These are phyloP conservation scores for Tolypocladium ovalisporum DNA, from an alignment of 2,329 filamentous ascomycete species.

Conservation along the genomic window DNA sequence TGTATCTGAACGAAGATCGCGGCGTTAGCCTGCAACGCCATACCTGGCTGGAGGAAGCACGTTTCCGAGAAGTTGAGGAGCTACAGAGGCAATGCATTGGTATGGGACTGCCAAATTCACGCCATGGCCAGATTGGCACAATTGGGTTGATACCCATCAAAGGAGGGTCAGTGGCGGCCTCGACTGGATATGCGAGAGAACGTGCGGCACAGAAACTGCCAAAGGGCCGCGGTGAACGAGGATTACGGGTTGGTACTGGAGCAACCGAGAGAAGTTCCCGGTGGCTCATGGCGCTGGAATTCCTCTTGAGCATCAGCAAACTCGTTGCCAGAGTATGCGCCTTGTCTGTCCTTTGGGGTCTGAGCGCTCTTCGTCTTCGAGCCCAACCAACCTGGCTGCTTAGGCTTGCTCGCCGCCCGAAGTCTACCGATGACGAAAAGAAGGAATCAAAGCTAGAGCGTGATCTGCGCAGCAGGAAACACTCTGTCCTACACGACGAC, in stretches of 20 bases:
- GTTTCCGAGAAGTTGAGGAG: slow-evolving; percentile 64
- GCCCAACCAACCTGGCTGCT: slow-evolving; percentile 40
- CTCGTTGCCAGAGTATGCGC: slow-evolving; percentile 21
- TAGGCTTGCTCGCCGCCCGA: slow-evolving; percentile 29
- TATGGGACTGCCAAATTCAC: slow-evolving; percentile 32
- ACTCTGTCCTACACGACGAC: slow-evolving; percentile 22
- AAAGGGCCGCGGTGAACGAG: slow-evolving; percentile 34
- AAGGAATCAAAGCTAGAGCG: not conserved
- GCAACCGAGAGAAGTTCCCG: slow-evolving; percentile 67
- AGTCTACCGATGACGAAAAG: slow-evolving; percentile 1
- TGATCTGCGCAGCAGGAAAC: not conserved
- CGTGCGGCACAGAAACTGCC: slow-evolving; percentile 50
- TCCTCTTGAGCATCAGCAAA: slow-evolving; percentile 60
- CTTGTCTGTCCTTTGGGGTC: slow-evolving; percentile 40
- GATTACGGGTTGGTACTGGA: slow-evolving; percentile 57
- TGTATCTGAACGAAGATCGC: slow-evolving; percentile 85
- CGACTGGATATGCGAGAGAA: slow-evolving; percentile 58
- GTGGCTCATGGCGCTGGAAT: slow-evolving; percentile 67
- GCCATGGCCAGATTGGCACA: slow-evolving; percentile 40
- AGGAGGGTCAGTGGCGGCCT: slow-evolving; percentile 27
- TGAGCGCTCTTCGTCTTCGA: slow-evolving; percentile 32
- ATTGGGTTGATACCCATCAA: slow-evolving; percentile 46
- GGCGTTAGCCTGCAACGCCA: slow-evolving; percentile 60
- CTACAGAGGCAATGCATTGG: slow-evolving; percentile 40
- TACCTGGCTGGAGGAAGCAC: slow-evolving; percentile 89